Conservation (phyloP, 140 eudicot species). For the Ambrosia hybrid region DNA sequence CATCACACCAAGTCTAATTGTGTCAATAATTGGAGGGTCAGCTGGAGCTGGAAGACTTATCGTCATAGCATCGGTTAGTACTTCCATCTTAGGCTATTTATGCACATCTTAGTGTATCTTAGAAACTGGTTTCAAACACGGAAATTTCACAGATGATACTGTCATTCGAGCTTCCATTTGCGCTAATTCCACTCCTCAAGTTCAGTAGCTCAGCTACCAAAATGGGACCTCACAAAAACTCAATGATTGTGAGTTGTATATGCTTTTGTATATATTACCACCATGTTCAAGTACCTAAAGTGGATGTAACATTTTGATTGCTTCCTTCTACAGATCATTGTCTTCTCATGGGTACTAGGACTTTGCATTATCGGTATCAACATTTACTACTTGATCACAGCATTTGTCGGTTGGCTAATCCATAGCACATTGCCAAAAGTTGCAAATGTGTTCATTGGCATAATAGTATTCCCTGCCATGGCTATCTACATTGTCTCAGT, state of each 20-base stretch:
- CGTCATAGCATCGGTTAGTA: conserved; percentile 72
- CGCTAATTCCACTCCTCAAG: conserved; percentile 91
- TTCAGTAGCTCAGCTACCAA: conserved; percentile 81
- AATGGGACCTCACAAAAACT: conserved; percentile 94
- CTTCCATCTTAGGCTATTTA: not conserved
- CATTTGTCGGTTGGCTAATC: conserved; percentile 63
- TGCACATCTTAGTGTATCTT: not conserved
- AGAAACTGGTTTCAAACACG: not conserved
- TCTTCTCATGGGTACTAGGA: conserved; percentile 77
- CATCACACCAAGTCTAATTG: conserved; percentile 75
- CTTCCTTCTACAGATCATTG: conserved; percentile 50
- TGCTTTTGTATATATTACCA: not conserved
- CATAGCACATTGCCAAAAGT: conserved; percentile 54
- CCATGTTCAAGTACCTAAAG: not conserved
- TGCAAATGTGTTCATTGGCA: conserved; percentile 68
- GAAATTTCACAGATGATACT: conserved; percentile 68
- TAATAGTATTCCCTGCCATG: conserved; percentile 68
- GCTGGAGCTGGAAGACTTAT: conserved; percentile 83
- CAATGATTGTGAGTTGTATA: conserved; percentile 51
- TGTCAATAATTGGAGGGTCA: conserved; percentile 75
- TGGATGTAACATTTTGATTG: not conserved
- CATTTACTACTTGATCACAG: conserved; percentile 71
- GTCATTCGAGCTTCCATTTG: conserved; percentile 94
- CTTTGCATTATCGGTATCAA: conserved; percentile 76
- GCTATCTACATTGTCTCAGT: conserved; percentile 54